Base-by-base conservation (phyloP, 176 grass and related monocot species). In the Musa beccarii region DNA sequence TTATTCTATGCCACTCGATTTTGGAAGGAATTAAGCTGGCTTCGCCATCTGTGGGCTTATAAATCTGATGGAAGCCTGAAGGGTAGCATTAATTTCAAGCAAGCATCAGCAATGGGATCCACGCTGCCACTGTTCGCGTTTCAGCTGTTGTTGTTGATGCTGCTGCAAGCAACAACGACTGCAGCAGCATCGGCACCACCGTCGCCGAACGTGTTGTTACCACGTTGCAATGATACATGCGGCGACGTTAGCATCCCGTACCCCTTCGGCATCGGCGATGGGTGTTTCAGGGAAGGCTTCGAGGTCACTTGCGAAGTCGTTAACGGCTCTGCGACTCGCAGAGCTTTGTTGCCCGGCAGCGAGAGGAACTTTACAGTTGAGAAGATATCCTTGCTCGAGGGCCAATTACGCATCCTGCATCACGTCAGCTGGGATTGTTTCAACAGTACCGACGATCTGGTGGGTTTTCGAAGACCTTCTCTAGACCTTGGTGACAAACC, bases 401-500 rank as follows among this genome's bases (percentile, higher is more conserved):
- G 61, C 61, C 16, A 22, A 26, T 1, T 1, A 26, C 1, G 1
- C 25, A 26, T 26, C 0, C 25, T 26, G 25, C 1, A 26, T 26
- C 0, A 26, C 25, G 1, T 26, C 2, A 1, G 1, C 23, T 65
- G n/a, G n/a, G 5, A 3, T 22, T 65, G 62, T 19, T 65, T 22
- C 62, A 65, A 65, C 62, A 19, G 8, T 8, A 65, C 1, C 54
- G 54, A 2, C 15, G 15, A 0, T 3, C 0, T 1, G 15, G 10
- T 57, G 13, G 7, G 0, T 7, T 1, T 0, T 19, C 2, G 1
- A 26, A 1, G 1, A 1, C 17, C 25, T 26, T 26, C 25, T 1
- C 1, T 63, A 0, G 1, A 63, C 20, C 20, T 63, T 1, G 2
- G 6, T 0, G 17, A 0, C 0, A 0, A 0, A 1, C 59, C n/a